Percentiles rank a stretch among this genome's conserved stretches.
Conservation (phyloP, 2,329 filamentous ascomycete species). For the Fusarium odoratissimum region DNA sequence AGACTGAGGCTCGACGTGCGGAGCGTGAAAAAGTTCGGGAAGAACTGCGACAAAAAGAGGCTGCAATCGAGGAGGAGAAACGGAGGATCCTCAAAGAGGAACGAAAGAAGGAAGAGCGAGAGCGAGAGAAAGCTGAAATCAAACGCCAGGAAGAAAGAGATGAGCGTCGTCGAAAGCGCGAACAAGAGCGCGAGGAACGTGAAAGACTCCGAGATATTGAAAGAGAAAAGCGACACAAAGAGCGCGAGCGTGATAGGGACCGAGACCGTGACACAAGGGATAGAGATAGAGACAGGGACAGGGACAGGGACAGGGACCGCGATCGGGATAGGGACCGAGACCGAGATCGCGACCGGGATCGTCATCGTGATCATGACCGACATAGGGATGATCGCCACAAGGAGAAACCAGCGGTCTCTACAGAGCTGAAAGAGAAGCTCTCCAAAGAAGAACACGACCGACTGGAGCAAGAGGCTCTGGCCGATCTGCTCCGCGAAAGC, state of each 20-base stretch:
- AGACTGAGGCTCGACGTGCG: constrained; percentile 69
- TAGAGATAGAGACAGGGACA: constrained; percentile 46
- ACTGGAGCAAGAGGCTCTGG: constrained; percentile 68
- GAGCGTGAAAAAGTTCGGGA: constrained; percentile 72
- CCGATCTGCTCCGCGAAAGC: constrained; percentile 69
- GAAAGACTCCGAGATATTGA: constrained; percentile 57
- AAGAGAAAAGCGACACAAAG: constrained; percentile 55
- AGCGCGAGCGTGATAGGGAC: constrained; percentile 53
- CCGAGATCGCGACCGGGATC: constrained; percentile 45
- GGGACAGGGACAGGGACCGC: constrained; percentile 46
- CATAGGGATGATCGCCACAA: constrained; percentile 49
- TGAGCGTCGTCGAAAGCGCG: constrained; percentile 60
- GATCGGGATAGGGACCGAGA: constrained; percentile 47
- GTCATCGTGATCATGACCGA: constrained; percentile 43
- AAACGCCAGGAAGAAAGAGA: constrained; percentile 64
- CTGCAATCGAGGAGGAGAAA: constrained; percentile 71
- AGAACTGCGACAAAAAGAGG: constrained; percentile 68
- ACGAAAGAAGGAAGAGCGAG: constrained; percentile 62
- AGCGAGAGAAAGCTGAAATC: constrained; percentile 61
- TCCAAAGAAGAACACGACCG: constrained; percentile 68
- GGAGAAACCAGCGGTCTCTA: constrained; percentile 55
- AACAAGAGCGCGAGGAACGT: constrained; percentile 68
- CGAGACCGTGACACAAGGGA: constrained; percentile 24
- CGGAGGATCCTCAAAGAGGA: constrained; percentile 68
- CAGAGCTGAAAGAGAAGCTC: constrained; percentile 64